These are phyloP conservation scores for Debaryomyces subglobosus DNA, from an alignment of 1,139 yeast genomes.

Conservation along the genomic window DNA sequence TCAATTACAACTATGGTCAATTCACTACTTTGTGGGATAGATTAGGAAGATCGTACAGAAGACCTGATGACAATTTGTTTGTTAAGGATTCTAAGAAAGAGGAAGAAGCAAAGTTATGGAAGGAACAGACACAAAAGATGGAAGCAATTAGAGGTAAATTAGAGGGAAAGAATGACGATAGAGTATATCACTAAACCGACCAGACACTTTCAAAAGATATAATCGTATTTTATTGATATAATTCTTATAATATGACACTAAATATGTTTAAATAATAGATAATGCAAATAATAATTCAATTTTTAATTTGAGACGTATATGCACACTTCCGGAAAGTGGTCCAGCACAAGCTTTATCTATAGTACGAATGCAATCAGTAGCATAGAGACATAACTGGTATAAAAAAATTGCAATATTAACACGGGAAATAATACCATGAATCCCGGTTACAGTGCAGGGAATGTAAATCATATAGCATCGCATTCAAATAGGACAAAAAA, in stretches of 20 bases:
- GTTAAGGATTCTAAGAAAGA: constrained; percentile 59
- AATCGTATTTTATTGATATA: not conserved
- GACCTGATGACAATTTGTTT: constrained; percentile 86
- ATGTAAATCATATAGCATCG: constrained; percentile 2
- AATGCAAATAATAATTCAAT: not conserved
- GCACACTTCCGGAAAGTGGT: constrained; percentile 1
- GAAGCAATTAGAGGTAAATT: constrained; percentile 78
- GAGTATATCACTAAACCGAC: constrained; percentile 34
- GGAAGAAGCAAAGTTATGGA: constrained; percentile 64
- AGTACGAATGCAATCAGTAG: not conserved
- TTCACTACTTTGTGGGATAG: constrained; percentile 98
- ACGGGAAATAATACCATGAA: not conserved
- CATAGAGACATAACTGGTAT: not conserved
- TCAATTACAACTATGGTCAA: constrained; percentile 97
- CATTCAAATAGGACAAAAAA: constrained; percentile 9
- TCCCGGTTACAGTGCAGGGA: constrained; percentile 1
- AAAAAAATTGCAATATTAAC: not conserved
- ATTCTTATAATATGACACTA: not conserved
- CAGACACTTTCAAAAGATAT: not conserved
- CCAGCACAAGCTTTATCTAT: not conserved
- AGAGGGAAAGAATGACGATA: constrained; percentile 71
- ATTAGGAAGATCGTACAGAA: constrained; percentile 88
- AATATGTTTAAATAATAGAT: constrained; percentile 6
- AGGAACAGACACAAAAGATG: constrained; percentile 71
- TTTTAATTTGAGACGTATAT: not conserved